phyloP scores from a whole-genome alignment of 2,329 filamentous ascomycete genomes.

The Botryotinia globosa region DNA sequence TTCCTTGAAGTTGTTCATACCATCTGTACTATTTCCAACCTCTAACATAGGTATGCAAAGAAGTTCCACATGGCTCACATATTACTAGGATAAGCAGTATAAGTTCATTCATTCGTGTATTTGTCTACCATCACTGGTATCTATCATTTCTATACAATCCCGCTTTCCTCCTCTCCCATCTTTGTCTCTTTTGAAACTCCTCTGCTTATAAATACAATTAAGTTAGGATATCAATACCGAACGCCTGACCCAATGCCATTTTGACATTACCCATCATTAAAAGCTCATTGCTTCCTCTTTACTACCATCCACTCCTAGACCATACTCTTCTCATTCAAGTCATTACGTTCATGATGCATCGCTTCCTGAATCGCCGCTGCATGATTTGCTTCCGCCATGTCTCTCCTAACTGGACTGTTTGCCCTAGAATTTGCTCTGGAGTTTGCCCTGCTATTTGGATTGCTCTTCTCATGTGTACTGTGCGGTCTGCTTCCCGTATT shows the following conservation, averaged over 20 bases:
- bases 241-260: not conserved
- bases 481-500: conserved; percentile 25
- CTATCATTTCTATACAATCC: not conserved
- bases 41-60: no score
- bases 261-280: not conserved
- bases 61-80: not conserved
- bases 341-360: not conserved
- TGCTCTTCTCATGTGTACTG: conserved; percentile 7
- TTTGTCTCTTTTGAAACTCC: not conserved
- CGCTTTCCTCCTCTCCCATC: not conserved
- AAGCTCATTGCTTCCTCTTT: not conserved
- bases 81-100: not conserved
- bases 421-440: conserved; percentile 17
- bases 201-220: not conserved
- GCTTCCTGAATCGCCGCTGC: not conserved
- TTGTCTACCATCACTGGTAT: not conserved
- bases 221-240: not conserved
- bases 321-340: not conserved
- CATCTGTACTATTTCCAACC: no score
- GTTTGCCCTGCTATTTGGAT: conserved; percentile 6
- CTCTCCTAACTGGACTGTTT: conserved; percentile 12
- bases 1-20: not conserved
- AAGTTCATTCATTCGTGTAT: not conserved
- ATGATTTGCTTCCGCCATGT: not conserved
- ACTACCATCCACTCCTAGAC: not conserved